Conservation (phyloP, 2,329 filamentous ascomycete species). For the Cercospora berteroae region DNA sequence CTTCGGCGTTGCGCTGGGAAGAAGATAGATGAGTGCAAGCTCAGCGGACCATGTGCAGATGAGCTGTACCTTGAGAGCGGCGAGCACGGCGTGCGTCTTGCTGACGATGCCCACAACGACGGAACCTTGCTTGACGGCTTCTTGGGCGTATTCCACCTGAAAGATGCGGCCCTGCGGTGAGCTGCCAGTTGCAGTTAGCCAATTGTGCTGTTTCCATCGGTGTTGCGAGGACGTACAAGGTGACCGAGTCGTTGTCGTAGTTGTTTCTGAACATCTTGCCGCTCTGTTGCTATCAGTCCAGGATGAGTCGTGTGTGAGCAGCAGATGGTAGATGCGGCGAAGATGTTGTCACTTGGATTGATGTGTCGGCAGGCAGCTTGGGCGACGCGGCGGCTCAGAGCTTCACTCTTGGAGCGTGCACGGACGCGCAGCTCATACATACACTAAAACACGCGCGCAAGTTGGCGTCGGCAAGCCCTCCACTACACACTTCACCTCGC, state of each 20-base stretch:
- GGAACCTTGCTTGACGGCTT: conserved; percentile 98
- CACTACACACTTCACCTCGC: background rate
- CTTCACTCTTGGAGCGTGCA: background rate
- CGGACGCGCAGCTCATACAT: background rate
- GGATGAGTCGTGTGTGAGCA: background rate
- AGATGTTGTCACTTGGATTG: background rate
- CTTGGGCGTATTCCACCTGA: conserved; percentile 97
- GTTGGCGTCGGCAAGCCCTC: background rate
- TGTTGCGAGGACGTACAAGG: conserved; percentile 67
- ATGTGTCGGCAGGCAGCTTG: conserved; percentile 5
- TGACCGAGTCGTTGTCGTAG: conserved; percentile 99
- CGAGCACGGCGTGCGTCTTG: conserved; percentile 96
- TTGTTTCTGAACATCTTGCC: conserved; percentile 92
- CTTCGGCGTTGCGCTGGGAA: conserved; percentile 88
- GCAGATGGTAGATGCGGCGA: background rate
- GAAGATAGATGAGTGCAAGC: background rate
- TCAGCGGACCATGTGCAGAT: background rate
- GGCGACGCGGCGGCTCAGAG: background rate
- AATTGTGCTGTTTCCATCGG: background rate
- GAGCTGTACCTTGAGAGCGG: conserved; percentile 80
- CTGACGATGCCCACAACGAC: conserved; percentile 95
- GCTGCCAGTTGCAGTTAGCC: conserved; percentile 50
- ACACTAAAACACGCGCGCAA: background rate
- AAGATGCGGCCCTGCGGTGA: conserved; percentile 99
- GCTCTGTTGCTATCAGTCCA: background rate